phyloP scores from a whole-genome alignment of 2,329 filamentous ascomycete species.

The Byssoonygena ceratinophila region DNA sequence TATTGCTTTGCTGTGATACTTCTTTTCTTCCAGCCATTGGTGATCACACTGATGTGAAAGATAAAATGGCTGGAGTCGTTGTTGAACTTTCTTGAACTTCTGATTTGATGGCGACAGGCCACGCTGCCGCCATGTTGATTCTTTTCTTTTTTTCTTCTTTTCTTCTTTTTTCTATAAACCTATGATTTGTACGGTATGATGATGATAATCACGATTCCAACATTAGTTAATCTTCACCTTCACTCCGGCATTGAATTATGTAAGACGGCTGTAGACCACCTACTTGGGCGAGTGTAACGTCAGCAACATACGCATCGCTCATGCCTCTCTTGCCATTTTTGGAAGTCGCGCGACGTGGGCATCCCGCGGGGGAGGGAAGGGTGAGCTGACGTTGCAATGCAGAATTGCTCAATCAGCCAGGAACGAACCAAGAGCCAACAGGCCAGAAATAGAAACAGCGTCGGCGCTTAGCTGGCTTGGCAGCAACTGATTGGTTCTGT shows the following conservation, averaged over 20 bases:
- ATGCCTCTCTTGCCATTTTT: no score
- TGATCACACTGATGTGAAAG: no score
- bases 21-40: no score
- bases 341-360: neutral
- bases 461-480: neutral
- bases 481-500: neutral
- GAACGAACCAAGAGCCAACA: neutral
- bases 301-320: neutral
- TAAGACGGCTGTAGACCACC: no score
- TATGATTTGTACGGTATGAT: neutral
- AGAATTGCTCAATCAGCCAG: neutral
- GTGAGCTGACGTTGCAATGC: neutral
- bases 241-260: no score
- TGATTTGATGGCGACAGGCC: neutral
- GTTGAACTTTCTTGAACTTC: neutral
- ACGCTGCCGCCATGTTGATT: constrained; percentile 5
- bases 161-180: neutral
- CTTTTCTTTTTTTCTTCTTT: neutral
- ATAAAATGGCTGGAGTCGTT: no score
- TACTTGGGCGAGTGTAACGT: neutral
- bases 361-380: neutral
- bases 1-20: no score
- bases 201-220: neutral
- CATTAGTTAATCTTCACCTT: neutral
- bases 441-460: constrained; percentile 1